Conservation (phyloP, 2,329 filamentous ascomycete genomes). For the Alternaria infectoria region DNA sequence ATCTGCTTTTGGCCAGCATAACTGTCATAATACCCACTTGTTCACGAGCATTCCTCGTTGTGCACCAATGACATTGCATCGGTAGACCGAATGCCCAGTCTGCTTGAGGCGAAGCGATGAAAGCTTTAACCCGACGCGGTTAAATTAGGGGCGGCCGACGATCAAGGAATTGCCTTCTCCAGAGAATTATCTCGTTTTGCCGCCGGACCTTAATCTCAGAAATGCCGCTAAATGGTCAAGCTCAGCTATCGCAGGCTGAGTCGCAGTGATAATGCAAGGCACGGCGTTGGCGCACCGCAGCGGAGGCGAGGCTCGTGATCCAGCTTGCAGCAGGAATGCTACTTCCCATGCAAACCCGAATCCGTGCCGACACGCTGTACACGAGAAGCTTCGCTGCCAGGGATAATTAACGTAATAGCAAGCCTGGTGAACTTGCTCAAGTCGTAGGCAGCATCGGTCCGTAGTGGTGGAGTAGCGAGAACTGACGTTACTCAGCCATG, state of each 20-base stretch:
- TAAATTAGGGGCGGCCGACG: constrained; percentile 26
- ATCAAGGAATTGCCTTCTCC: constrained; percentile 18
- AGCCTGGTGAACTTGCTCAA: not conserved
- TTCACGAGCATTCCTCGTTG: not conserved
- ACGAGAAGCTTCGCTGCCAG: constrained; percentile 1
- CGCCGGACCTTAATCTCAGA: constrained; percentile 24
- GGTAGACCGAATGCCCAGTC: constrained; percentile 6
- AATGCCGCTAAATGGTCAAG: constrained; percentile 32
- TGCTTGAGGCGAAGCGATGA: constrained; percentile 13
- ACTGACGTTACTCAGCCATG: constrained; percentile 22
- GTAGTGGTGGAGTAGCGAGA: constrained; percentile 15
- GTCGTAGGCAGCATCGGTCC: constrained; percentile 16
- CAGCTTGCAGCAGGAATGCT: constrained; percentile 27
- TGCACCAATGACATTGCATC: constrained; percentile 20
- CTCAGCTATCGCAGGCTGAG: constrained; percentile 22
- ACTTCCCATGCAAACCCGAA: constrained; percentile 19
- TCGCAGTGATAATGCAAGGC: constrained; percentile 31
- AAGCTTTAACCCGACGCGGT: constrained; percentile 19
- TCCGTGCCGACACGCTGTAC: constrained; percentile 5
- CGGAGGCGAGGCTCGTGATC: constrained; percentile 35
- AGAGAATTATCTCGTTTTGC: constrained; percentile 29
- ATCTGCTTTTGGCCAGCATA: constrained; percentile 9
- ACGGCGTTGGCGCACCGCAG: constrained; percentile 36
- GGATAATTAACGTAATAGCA: not conserved
- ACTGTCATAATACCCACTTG: constrained; percentile 17